These are phyloP conservation scores for Diutina scorzettiae DNA, from an alignment of 1,139 yeast species.

Conservation along the genomic window DNA sequence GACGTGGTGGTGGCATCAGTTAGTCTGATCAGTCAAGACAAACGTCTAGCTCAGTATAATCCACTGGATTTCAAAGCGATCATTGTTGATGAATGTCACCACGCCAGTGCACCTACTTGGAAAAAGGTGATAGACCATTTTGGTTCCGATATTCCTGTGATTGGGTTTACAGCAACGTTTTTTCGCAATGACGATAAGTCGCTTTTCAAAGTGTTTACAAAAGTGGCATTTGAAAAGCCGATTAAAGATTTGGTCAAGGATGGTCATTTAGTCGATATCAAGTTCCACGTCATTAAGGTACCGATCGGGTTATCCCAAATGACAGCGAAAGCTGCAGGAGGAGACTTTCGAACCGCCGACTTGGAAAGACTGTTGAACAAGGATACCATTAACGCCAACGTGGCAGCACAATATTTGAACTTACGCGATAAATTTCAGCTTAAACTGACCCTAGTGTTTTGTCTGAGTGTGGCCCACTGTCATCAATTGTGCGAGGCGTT, in stretches of 20 bases:
- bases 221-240: constrained; percentile 60
- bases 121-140: constrained; percentile 45
- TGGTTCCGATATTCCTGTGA: constrained; percentile 23
- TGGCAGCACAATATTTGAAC: constrained; percentile 46
- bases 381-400: constrained; percentile 38
- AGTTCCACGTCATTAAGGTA: constrained; percentile 45
- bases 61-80: constrained; percentile 56
- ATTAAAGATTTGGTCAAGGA: constrained; percentile 57
- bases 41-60: constrained; percentile 42
- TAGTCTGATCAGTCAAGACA: constrained; percentile 41
- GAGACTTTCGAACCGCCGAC: constrained; percentile 44
- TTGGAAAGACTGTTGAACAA: constrained; percentile 48
- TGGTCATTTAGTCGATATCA: constrained; percentile 60
- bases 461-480: constrained; percentile 66
- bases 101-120: constrained; percentile 71
- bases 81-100: constrained; percentile 89
- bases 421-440: constrained; percentile 25
- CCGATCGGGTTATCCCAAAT: constrained; percentile 27
- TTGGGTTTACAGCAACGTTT: constrained; percentile 84
- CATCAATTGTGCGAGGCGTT: constrained; percentile 41
- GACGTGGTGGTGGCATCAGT: constrained; percentile 76
- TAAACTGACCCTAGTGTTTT: constrained; percentile 64
- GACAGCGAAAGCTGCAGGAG: constrained; percentile 13
- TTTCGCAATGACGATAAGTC: constrained; percentile 55
- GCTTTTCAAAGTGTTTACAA: constrained; percentile 52